These are phyloP conservation scores for Stereocaulon alpinum DNA, from an alignment of 495 filamentous ascomycete species.

Conservation along the genomic window DNA sequence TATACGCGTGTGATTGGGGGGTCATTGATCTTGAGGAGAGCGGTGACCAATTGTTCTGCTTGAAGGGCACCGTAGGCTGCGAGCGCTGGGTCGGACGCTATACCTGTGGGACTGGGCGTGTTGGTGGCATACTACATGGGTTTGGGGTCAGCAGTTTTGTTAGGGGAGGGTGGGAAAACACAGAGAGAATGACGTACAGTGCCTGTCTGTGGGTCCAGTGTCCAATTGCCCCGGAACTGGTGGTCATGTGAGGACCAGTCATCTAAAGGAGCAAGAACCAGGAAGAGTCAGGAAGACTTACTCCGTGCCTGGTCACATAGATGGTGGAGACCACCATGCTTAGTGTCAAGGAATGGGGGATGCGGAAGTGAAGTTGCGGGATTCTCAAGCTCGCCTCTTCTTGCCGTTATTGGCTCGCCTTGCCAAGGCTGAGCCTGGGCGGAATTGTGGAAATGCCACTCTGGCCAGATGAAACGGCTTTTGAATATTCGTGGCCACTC, in stretches of 20 bases:
- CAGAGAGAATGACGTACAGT: slow-evolving; percentile 15
- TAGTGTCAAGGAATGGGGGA: not conserved
- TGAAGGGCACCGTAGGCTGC: slow-evolving; percentile 78
- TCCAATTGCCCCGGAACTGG: slow-evolving; percentile 79
- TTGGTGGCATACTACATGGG: slow-evolving; percentile 38
- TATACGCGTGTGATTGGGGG: slow-evolving; percentile 70
- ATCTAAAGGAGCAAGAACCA: not conserved
- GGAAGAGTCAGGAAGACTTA: slow-evolving; percentile 36
- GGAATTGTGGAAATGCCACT: slow-evolving; percentile 10
- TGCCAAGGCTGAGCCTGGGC: not conserved
- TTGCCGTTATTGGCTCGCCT: slow-evolving; percentile 8
- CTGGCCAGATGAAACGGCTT: slow-evolving; percentile 3
- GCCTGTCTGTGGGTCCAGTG: slow-evolving; percentile 67
- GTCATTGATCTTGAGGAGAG: slow-evolving; percentile 45
- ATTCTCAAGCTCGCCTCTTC: slow-evolving; percentile 11
- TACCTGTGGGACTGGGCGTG: slow-evolving; percentile 69
- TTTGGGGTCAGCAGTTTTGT: too few relatives aligned
- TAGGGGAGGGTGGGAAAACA: too few relatives aligned
- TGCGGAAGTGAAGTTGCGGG: not conserved
- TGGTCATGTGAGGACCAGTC: not conserved
- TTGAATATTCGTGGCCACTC: not conserved
- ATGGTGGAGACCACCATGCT: slow-evolving; percentile 40
- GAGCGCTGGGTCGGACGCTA: slow-evolving; percentile 77
- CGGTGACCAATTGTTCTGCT: slow-evolving; percentile 61
- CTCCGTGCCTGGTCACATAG: slow-evolving; percentile 78